phyloP scores from a whole-genome alignment of 495 filamentous ascomycete genomes.

The Tuber melanosporum region DNA sequence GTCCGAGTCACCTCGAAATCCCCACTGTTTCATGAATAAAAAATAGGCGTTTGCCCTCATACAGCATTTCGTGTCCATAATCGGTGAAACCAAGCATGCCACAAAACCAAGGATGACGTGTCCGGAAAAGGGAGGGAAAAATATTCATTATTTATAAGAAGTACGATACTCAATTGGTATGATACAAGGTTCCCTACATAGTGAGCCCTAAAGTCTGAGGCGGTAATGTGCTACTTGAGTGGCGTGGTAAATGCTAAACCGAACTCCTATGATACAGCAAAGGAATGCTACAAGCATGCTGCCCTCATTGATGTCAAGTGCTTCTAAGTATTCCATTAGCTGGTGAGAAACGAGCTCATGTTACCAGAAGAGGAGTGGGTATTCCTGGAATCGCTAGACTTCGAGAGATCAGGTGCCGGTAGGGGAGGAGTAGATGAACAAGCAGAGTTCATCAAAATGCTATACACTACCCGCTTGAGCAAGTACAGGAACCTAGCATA shows the following conservation, averaged over 20 bases:
- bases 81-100: too few species aligned
- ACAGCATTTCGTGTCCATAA: too few species aligned
- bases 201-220: too few species aligned
- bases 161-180: too few species aligned
- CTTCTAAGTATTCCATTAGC: conserved; percentile 93
- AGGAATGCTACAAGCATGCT: conserved; percentile 87
- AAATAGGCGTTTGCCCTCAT: too few species aligned
- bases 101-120: too few species aligned
- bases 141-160: too few species aligned
- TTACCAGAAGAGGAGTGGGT: conserved; percentile 93
- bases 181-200: too few species aligned
- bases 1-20: too few species aligned
- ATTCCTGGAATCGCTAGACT: conserved; percentile 85
- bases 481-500: conserved; percentile 86
- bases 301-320: conserved; percentile 95
- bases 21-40: too few species aligned
- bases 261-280: conserved; percentile 93
- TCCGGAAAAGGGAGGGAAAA: too few species aligned
- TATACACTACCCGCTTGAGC: conserved; percentile 91
- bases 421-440: conserved; percentile 31
- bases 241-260: conserved; percentile 95
- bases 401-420: conserved; percentile 65
- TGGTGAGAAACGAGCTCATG: conserved; percentile 96
- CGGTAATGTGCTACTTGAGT: too few species aligned
- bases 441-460: conserved; percentile 87